Evolutionary conservation across 192 early-diverging fungal genomes (phyloP).

Genomic region (Backusella sp.): DNA sequence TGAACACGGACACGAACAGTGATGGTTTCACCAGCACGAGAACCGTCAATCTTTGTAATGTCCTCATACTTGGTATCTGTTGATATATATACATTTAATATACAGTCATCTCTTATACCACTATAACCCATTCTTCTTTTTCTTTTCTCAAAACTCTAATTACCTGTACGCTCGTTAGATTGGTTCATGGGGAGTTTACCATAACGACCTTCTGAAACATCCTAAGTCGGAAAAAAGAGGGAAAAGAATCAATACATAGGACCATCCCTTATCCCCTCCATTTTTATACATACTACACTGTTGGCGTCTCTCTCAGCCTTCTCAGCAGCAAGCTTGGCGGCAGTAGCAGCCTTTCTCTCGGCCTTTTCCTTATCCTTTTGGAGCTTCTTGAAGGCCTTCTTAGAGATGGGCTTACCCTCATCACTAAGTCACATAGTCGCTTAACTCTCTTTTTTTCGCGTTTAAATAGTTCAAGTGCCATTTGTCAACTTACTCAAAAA

Average conservation of each 20-base stretch:
- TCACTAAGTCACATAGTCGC: slow-evolving; percentile 38
- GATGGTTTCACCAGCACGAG: slow-evolving; percentile 71
- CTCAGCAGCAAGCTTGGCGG: slow-evolving; percentile 67
- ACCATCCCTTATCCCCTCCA: not conserved
- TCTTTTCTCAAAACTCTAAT: not conserved
- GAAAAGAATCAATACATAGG: not conserved
- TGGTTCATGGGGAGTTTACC: slow-evolving; percentile 87
- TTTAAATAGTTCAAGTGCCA: not conserved
- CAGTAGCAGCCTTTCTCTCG: slow-evolving; percentile 60
- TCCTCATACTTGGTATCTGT: slow-evolving; percentile 62
- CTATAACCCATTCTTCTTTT: not conserved
- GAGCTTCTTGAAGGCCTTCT: slow-evolving; percentile 92
- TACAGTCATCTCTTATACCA: not conserved
- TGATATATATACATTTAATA: not conserved
- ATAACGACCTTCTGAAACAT: slow-evolving; percentile 83
- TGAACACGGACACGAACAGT: slow-evolving; percentile 90
- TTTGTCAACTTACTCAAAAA: slow-evolving; percentile 39
- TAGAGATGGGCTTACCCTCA: slow-evolving; percentile 89
- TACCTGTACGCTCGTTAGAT: slow-evolving; percentile 73
- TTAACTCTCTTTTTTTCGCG: not conserved
- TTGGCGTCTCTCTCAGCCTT: slow-evolving; percentile 64
- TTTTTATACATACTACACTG: slow-evolving; percentile 36
- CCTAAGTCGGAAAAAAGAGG: slow-evolving; percentile 37
- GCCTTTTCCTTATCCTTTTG: slow-evolving; percentile 91
- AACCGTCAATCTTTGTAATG: slow-evolving; percentile 61